These are phyloP conservation scores for Kuraishia hungarica DNA, from an alignment of 805 yeast genomes.

Conservation along the genomic window DNA sequence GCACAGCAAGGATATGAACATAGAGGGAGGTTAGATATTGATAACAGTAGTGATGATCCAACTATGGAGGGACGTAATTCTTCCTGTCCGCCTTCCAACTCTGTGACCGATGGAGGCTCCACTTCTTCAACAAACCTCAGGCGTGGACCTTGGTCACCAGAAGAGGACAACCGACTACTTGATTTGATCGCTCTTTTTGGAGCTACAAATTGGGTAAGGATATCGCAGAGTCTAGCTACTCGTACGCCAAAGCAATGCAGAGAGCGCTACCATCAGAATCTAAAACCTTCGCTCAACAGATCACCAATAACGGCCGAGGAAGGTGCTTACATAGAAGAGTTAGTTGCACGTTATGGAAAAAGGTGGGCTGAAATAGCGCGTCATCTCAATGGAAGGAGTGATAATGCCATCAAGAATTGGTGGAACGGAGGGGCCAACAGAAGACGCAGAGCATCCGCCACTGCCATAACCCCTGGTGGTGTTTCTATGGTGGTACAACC, in stretches of 20 bases:
- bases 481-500: neutral
- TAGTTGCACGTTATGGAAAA: slow-evolving; percentile 75
- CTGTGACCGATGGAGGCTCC: neutral
- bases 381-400: slow-evolving; percentile 80
- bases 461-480: slow-evolving; percentile 11
- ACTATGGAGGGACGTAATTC: neutral
- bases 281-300: slow-evolving; percentile 76
- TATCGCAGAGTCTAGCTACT: slow-evolving; percentile 62
- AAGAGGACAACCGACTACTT: slow-evolving; percentile 68
- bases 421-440: slow-evolving; percentile 94
- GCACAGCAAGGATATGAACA: neutral
- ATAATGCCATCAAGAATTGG: slow-evolving; percentile 90
- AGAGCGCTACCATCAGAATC: slow-evolving; percentile 85
- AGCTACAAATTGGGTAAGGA: slow-evolving; percentile 84
- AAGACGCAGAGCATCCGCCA: slow-evolving; percentile 46
- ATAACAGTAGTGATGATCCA: neutral
- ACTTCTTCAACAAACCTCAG: slow-evolving; percentile 15
- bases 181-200: slow-evolving; percentile 65
- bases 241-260: slow-evolving; percentile 90
- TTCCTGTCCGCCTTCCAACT: neutral
- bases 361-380: slow-evolving; percentile 93
- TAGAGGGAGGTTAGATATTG: neutral
- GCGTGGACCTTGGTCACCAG: slow-evolving; percentile 88
- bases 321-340: slow-evolving; percentile 70
- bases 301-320: slow-evolving; percentile 81